A percentile compares a stretch with the other conserved stretches of the same genome.
phyloP scores from a whole-genome alignment of 2,329 filamentous ascomycete species.

The Alternaria brassicae region DNA sequence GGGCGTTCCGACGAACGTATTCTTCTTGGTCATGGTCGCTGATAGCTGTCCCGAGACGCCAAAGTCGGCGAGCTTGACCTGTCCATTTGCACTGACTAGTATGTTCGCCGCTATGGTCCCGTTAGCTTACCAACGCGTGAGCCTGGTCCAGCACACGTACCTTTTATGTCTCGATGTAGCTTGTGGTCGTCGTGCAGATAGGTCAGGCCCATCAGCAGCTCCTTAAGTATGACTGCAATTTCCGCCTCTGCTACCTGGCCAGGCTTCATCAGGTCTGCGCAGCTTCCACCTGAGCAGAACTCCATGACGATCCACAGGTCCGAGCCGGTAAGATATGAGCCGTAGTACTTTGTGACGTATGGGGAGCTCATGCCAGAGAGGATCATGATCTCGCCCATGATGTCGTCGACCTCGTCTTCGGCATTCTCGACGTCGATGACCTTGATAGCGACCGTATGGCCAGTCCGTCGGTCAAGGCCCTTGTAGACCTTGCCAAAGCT shows the following conservation, averaged over 20 bases:
- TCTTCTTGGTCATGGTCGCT: slow-evolving; percentile 99
- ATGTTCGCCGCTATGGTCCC: slow-evolving; percentile 83
- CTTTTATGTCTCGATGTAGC: slow-evolving; percentile 94
- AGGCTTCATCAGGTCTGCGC: slow-evolving; percentile 93
- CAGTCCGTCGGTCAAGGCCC: slow-evolving; percentile 92
- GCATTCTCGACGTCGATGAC: slow-evolving; percentile 98
- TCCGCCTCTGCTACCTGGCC: slow-evolving; percentile 92
- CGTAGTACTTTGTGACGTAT: slow-evolving; percentile 97
- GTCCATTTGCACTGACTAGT: slow-evolving; percentile 84
- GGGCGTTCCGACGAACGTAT: slow-evolving; percentile 96
- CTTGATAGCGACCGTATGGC: slow-evolving; percentile 96
- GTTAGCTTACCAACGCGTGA: slow-evolving; percentile 10
- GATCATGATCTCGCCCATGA: slow-evolving; percentile 98
- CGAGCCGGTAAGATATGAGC: slow-evolving; percentile 93
- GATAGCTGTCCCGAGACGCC: slow-evolving; percentile 95
- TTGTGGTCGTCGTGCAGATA: slow-evolving; percentile 97
- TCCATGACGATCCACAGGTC: slow-evolving; percentile 99
- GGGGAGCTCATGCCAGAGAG: slow-evolving; percentile 94
- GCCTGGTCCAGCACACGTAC: slow-evolving; percentile 55
- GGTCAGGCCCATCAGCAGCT: slow-evolving; percentile 86
- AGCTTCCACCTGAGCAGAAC: slow-evolving; percentile 96
- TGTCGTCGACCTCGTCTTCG: slow-evolving; percentile 98
- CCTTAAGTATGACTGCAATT: slow-evolving; percentile 92
- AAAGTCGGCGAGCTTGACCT: slow-evolving; percentile 97
- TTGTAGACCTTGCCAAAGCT: slow-evolving; percentile 99